phyloP scores from a whole-genome alignment of 2,329 filamentous ascomycete genomes.

The Penicillium aurantiogriseum region DNA sequence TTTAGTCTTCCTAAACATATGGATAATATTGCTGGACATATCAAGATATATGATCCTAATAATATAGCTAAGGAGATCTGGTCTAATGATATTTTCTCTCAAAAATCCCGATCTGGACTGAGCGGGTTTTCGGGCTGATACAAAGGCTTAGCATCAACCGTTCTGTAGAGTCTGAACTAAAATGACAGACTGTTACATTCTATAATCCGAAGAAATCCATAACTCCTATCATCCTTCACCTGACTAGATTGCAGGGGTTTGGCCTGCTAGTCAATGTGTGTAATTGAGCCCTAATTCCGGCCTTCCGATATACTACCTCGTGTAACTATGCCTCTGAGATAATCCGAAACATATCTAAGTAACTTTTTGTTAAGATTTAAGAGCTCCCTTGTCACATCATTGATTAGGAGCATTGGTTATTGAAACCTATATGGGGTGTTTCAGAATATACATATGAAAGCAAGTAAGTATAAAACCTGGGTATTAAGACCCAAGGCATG shows the following conservation, averaged over 20 bases:
- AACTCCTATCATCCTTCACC: neutral
- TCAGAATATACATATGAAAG: neutral
- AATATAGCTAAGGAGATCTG: neutral
- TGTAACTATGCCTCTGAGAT: constrained; percentile 2
- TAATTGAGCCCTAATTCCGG: constrained; percentile 5
- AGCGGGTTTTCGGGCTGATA: neutral
- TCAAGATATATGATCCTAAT: neutral
- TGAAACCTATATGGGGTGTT: neutral
- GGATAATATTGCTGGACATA: neutral
- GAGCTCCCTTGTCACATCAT: neutral
- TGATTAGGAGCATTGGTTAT: neutral
- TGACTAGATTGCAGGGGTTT: constrained; percentile 5
- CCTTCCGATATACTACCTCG: constrained; percentile 5
- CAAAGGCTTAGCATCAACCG: constrained; percentile 4
- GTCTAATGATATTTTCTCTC: neutral
- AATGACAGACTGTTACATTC: constrained; percentile 1
- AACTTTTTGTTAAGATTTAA: neutral
- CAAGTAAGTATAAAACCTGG: neutral
- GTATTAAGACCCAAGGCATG: neutral
- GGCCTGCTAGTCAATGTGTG: neutral
- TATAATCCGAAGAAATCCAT: constrained; percentile 2
- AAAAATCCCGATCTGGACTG: constrained; percentile 1
- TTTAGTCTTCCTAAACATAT: neutral
- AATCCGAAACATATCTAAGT: neutral
- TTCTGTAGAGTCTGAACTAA: neutral